Base-by-base conservation (phyloP, 2,329 filamentous ascomycete genomes). In the Fusarium sp. region DNA sequence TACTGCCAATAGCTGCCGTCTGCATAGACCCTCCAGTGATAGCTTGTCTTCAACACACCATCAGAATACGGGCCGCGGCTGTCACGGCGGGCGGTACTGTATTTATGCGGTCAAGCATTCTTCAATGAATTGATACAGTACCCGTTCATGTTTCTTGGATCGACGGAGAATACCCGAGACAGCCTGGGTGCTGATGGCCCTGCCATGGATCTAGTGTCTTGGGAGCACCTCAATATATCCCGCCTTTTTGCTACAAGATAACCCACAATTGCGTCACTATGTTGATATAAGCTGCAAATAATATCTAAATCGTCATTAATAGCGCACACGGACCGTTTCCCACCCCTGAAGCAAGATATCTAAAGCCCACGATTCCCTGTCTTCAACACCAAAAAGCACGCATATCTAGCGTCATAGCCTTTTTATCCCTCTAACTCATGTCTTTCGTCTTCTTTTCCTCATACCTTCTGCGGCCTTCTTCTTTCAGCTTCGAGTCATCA, bases 401-500 rank as follows among this genome's bases (percentile, higher is more conserved):
- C 12, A 53, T n/a, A 12, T 54, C 24, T 66, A 22, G 25, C 40
- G 32, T 57, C 38, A 52, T 18, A 20, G n/a, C 4, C 27, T 3
- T 14, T 20, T 56, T 14, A 30, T 11, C 25, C 45, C 12, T 8
- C 9, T 40, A 52, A 16, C 22, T 25, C 22, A 52, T 40, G 16
- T 25, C 49, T 20, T 52, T 15, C 5, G 18, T 14, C 32, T 27
- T 52, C 16, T 67, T 73, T 57, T 71, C 57, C 9, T 73, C 71
- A 16, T 72, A 70, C 4, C 55, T 66, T 25, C 30, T 68, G 9
- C 72, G 76, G 2, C 78, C 81, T 58, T 78, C 76, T 63, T 81
- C 77, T 52, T 79, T 81, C n/a, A 82, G 61, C 32, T 73, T 77
- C 5, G 70, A 75, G 34, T 83, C 81, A 49, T 83, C 81, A 1